Percentiles rank a stretch among this genome's conserved stretches.
phyloP scores from a whole-genome alignment of 805 yeast genomes.

The Suhomyces sp. region DNA sequence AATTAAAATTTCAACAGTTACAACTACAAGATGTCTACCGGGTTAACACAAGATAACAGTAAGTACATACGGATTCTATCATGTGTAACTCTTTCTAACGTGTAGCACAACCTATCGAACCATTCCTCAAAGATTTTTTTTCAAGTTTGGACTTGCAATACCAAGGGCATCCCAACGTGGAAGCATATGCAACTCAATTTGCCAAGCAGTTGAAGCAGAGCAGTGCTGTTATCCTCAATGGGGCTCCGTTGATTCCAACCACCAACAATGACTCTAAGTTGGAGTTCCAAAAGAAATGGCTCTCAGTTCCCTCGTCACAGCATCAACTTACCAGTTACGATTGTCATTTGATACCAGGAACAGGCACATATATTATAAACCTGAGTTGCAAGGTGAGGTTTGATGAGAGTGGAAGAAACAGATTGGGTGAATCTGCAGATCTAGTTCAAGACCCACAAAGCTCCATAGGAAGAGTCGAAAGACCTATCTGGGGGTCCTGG shows the following conservation, averaged over 20 bases:
- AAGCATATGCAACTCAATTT: slow-evolving; percentile 41
- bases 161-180: slow-evolving; percentile 28
- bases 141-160: slow-evolving; percentile 36
- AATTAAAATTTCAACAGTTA: neutral
- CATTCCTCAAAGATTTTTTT: slow-evolving; percentile 35
- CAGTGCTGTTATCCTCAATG: slow-evolving; percentile 56
- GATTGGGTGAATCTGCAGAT: slow-evolving; percentile 63
- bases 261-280: slow-evolving; percentile 29
- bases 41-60: slow-evolving; percentile 21
- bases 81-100: neutral
- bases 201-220: slow-evolving; percentile 51
- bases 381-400: slow-evolving; percentile 63
- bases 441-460: slow-evolving; percentile 27
- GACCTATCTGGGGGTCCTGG: slow-evolving; percentile 67
- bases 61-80: slow-evolving; percentile 9
- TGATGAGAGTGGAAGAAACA: slow-evolving; percentile 71
- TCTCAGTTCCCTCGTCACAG: slow-evolving; percentile 52
- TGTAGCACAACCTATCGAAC: slow-evolving; percentile 38
- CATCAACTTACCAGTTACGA: slow-evolving; percentile 66
- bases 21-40: neutral
- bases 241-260: slow-evolving; percentile 47
- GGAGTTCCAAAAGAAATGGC: slow-evolving; percentile 59
- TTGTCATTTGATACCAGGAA: slow-evolving; percentile 65
- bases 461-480: slow-evolving; percentile 17
- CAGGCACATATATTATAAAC: slow-evolving; percentile 51